Evolutionary conservation across 202 grass and related monocot genomes (phyloP).

Genomic region (Setaria viridis): DNA sequence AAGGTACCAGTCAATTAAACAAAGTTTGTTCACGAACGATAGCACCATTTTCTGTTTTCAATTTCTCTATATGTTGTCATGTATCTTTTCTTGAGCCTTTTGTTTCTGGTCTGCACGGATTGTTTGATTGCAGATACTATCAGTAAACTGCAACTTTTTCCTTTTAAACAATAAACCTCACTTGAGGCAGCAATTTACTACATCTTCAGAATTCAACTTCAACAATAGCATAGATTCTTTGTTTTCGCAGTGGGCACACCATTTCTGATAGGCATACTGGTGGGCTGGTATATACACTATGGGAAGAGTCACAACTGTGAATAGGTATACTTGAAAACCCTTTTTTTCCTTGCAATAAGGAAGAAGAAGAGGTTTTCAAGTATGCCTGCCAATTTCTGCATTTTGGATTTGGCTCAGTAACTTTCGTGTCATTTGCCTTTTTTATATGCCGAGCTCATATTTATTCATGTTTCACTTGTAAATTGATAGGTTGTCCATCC

Average conservation of each 20-base stretch:
- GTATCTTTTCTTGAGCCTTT: not conserved
- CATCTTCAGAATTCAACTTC: constrained; percentile 3
- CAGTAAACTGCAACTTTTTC: constrained; percentile 10
- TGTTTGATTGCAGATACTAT: not conserved
- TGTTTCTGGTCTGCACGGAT: not conserved
- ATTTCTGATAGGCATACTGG: not conserved
- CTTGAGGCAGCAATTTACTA: not conserved
- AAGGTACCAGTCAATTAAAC: constrained; percentile 57
- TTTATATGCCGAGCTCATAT: not conserved
- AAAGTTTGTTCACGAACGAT: not conserved
- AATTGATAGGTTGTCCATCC: not conserved
- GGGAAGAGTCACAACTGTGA: not conserved
- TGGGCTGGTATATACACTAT: not conserved
- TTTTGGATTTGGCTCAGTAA: not conserved
- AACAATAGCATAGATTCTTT: not conserved
- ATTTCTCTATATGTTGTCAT: constrained; percentile 11
- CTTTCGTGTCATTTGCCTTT: not conserved
- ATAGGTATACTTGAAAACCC: not conserved
- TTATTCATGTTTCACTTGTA: constrained; percentile 1
- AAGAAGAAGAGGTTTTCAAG: not conserved
- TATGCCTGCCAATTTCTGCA: not conserved
- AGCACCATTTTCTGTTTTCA: not conserved
- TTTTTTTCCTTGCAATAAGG: not conserved
- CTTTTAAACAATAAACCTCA: not conserved
- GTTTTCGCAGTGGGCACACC: not conserved